phyloP scores from a whole-genome alignment of 371 early-diverging fungal genomes.

The Umbelopsis sp. region DNA sequence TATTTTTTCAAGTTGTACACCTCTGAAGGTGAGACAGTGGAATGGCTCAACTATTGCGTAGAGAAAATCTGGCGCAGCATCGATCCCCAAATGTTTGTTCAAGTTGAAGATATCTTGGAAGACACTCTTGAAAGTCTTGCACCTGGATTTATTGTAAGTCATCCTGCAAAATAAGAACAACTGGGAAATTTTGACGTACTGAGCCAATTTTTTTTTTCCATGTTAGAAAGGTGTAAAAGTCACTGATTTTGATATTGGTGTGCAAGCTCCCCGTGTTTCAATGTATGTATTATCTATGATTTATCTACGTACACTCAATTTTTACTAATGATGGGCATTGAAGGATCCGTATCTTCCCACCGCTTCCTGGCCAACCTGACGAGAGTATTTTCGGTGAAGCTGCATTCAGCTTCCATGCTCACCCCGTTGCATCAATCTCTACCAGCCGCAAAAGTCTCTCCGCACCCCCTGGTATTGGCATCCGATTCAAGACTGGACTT shows the following conservation, averaged over 20 bases:
- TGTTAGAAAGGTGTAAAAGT: conserved; percentile 41
- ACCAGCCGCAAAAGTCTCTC: conserved; percentile 28
- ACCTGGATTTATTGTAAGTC: conserved; percentile 40
- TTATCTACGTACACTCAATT: neutral
- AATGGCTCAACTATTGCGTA: conserved; percentile 49
- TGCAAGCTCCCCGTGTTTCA: conserved; percentile 48
- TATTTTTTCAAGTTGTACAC: conserved; percentile 33
- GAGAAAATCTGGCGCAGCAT: conserved; percentile 52
- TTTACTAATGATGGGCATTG: neutral
- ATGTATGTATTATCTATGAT: conserved; percentile 31
- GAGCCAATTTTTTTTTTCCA: neutral
- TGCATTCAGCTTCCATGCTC: conserved; percentile 49
- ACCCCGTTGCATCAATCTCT: conserved; percentile 39
- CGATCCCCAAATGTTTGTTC: conserved; percentile 38
- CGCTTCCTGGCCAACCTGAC: conserved; percentile 48
- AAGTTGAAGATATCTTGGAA: conserved; percentile 40
- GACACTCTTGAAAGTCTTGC: conserved; percentile 37
- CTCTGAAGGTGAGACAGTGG: conserved; percentile 47
- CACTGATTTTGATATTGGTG: conserved; percentile 49
- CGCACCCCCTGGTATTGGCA: conserved; percentile 40
- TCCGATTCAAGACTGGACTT: conserved; percentile 36
- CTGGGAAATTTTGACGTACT: neutral
- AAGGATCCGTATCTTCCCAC: conserved; percentile 50
- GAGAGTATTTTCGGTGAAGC: conserved; percentile 54
- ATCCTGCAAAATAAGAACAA: neutral